A percentile compares a stretch with the other conserved stretches of the same genome.
These are phyloP conservation scores for Calonectria montana DNA, from an alignment of 2,329 filamentous ascomycete genomes.

Conservation along the genomic window DNA sequence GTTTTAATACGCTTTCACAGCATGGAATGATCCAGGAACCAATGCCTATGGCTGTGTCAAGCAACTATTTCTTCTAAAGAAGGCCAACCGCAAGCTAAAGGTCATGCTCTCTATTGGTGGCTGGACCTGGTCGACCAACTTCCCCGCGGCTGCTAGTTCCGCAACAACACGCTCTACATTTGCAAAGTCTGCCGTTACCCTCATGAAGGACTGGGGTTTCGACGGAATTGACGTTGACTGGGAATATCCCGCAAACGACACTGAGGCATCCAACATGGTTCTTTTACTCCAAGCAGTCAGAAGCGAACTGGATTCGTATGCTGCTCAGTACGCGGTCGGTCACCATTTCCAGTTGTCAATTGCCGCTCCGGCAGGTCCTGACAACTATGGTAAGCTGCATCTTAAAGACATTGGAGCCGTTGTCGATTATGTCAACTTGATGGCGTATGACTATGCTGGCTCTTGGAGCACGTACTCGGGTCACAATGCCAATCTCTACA, in stretches of 20 bases:
- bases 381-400: conserved; percentile 60
- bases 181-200: conserved; percentile 72
- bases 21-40: conserved; percentile 65
- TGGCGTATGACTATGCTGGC: conserved; percentile 81
- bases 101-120: conserved; percentile 83
- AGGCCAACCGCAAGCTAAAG: conserved; percentile 80
- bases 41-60: conserved; percentile 85
- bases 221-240: conserved; percentile 59
- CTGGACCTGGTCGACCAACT: conserved; percentile 83
- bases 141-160: conserved; percentile 73
- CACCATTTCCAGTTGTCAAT: conserved; percentile 63
- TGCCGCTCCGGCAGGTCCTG: conserved; percentile 59
- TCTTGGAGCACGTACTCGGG: conserved; percentile 72
- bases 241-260: conserved; percentile 50
- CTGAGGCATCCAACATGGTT: conserved; percentile 54
- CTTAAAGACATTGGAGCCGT: conserved; percentile 58
- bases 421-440: conserved; percentile 70
- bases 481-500: conserved; percentile 78
- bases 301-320: conserved; percentile 58
- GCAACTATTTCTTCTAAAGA: conserved; percentile 81
- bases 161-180: conserved; percentile 69
- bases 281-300: conserved; percentile 55
- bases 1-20: conserved; percentile 8
- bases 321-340: conserved; percentile 51
- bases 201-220: conserved; percentile 77